Conservation (phyloP, 352 stramenopile genomes). For the Pythium rishiriense region DNA sequence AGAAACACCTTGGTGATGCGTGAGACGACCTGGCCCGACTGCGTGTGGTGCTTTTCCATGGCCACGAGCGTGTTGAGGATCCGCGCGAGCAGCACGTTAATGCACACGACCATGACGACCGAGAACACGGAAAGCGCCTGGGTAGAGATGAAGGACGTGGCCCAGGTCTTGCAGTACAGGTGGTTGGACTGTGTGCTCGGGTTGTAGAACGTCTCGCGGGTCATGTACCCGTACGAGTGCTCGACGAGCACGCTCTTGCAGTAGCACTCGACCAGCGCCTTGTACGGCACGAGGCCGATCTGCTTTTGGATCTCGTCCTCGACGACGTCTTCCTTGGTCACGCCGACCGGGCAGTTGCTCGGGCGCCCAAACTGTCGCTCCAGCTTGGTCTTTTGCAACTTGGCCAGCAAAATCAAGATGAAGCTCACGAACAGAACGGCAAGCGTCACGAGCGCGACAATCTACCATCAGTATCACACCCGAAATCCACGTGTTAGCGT, state of each 20-base stretch:
- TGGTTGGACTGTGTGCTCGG: slow-evolving; percentile 34
- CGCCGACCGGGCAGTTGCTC: slow-evolving; percentile 53
- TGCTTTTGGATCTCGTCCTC: slow-evolving; percentile 67
- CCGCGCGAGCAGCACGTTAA: slow-evolving; percentile 67
- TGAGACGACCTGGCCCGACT: slow-evolving; percentile 70
- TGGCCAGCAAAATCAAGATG: slow-evolving; percentile 70
- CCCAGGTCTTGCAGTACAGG: slow-evolving; percentile 70
- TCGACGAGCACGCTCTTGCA: slow-evolving; percentile 59
- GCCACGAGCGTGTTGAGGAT: slow-evolving; percentile 70
- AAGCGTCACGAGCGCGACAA: slow-evolving; percentile 70
- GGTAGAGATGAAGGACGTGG: slow-evolving; percentile 66
- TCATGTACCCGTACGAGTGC: slow-evolving; percentile 65
- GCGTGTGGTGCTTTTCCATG: slow-evolving; percentile 80
- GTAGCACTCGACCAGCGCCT: slow-evolving; percentile 78
- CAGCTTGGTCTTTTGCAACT: slow-evolving; percentile 71
- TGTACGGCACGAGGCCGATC: slow-evolving; percentile 57
- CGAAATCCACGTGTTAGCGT: too few relatives aligned
- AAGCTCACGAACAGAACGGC: slow-evolving; percentile 75
- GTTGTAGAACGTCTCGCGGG: slow-evolving; percentile 57
- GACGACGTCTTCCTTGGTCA: slow-evolving; percentile 65
- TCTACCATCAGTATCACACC: too few relatives aligned
- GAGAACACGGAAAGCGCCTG: slow-evolving; percentile 62
- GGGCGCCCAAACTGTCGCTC: slow-evolving; percentile 68
- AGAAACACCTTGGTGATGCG: slow-evolving; percentile 78
- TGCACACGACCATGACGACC: slow-evolving; percentile 67